These are phyloP conservation scores for Irpex sp. DNA, from an alignment of 1,284 basidiomycete species.

Conservation along the genomic window DNA sequence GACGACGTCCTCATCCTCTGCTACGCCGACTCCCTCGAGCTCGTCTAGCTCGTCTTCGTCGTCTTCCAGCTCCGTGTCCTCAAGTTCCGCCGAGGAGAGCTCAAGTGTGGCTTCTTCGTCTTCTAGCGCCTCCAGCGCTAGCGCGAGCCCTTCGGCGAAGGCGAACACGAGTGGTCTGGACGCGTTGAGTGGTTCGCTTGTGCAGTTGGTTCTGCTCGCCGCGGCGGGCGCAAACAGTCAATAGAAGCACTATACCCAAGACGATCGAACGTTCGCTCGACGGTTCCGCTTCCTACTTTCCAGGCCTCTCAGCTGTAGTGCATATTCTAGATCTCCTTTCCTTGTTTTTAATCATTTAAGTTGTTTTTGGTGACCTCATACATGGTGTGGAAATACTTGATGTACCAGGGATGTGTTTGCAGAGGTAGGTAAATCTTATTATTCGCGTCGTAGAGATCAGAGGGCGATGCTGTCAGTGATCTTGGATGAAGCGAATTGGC, in stretches of 20 bases:
- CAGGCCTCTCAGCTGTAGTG: background rate
- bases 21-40: background rate
- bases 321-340: background rate
- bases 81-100: background rate
- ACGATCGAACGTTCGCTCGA: too few relatives aligned
- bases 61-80: background rate
- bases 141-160: constrained; percentile 1
- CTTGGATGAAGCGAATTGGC: background rate
- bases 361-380: background rate
- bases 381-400: too few relatives aligned
- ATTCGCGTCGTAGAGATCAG: too few relatives aligned
- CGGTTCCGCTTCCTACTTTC: background rate
- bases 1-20: constrained; percentile 1
- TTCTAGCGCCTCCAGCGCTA: constrained; percentile 6
- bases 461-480: background rate
- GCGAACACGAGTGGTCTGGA: background rate
- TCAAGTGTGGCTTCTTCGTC: constrained; percentile 2
- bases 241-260: background rate
- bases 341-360: background rate
- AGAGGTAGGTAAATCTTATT: too few relatives aligned
- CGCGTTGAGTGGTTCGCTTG: constrained; percentile 1
- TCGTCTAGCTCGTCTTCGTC: background rate
- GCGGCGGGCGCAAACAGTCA: background rate
- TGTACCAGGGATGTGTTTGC: too few relatives aligned
- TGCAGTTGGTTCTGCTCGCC: background rate